Percentiles rank a stretch among this genome's conserved stretches.
phyloP scores from a whole-genome alignment of 495 filamentous ascomycete genomes.

The Geoglossum glabrum region DNA sequence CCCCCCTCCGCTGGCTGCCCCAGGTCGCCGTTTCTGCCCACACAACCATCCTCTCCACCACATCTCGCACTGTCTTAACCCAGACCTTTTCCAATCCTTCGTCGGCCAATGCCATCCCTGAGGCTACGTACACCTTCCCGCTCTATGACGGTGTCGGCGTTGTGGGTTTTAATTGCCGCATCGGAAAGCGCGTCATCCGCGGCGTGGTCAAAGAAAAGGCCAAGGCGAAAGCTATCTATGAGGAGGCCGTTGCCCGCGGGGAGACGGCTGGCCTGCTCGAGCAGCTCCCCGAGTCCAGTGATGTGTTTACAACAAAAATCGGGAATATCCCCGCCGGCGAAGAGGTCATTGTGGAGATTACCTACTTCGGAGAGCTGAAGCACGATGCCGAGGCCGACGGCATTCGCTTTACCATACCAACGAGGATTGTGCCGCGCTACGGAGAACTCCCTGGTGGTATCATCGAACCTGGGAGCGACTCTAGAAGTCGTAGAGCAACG shows the following conservation, averaged over 20 bases:
- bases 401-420: constrained; percentile 43
- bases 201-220: constrained; percentile 41
- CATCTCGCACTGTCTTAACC: constrained; percentile 35
- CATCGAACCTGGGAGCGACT: constrained; percentile 5
- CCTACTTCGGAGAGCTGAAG: constrained; percentile 47
- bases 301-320: constrained; percentile 43
- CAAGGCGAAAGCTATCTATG: constrained; percentile 31
- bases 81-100: constrained; percentile 41
- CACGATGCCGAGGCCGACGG: constrained; percentile 41
- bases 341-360: constrained; percentile 34
- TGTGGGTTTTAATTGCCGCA: constrained; percentile 35
- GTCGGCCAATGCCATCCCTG: constrained; percentile 20
- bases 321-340: constrained; percentile 39
- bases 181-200: constrained; percentile 28
- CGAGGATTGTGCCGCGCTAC: constrained; percentile 40
- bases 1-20: constrained; percentile 27
- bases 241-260: constrained; percentile 32
- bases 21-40: constrained; percentile 30
- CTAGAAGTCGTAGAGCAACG: not conserved
- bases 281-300: constrained; percentile 32
- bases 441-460: constrained; percentile 23
- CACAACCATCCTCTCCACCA: constrained; percentile 31
- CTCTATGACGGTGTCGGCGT: constrained; percentile 48
- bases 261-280: constrained; percentile 41
- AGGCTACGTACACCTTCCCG: constrained; percentile 44